These are phyloP conservation scores for Fusarium buxicola DNA, from an alignment of 2,329 filamentous ascomycete species.

Conservation along the genomic window DNA sequence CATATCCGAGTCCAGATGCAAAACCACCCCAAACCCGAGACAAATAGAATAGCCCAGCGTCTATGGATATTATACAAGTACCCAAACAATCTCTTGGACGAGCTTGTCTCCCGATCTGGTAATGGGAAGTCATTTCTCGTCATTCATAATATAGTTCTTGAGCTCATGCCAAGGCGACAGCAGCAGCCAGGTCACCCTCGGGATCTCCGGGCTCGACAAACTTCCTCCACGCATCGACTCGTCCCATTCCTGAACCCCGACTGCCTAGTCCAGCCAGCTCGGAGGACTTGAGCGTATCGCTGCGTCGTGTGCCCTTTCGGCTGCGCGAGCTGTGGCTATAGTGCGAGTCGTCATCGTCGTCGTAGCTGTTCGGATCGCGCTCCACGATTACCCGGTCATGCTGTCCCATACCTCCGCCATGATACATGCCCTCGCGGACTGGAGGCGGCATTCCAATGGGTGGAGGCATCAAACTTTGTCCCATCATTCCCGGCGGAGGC, in stretches of 20 bases:
- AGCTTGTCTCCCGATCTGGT: not conserved
- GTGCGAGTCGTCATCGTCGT: constrained; percentile 48
- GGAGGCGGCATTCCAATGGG: constrained; percentile 52
- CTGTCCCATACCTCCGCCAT: constrained; percentile 23
- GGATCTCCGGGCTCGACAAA: constrained; percentile 60
- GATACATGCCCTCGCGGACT: constrained; percentile 35
- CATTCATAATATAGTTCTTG: constrained; percentile 12
- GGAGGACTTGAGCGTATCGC: constrained; percentile 53
- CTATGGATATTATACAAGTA: constrained; percentile 19
- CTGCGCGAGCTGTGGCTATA: constrained; percentile 46
- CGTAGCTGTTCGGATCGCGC: constrained; percentile 47
- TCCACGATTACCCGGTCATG: constrained; percentile 47
- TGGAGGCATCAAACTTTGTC: constrained; percentile 43
- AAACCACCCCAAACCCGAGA: constrained; percentile 6
- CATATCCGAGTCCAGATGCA: constrained; percentile 16
- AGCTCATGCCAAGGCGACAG: constrained; percentile 15
- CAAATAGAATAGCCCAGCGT: constrained; percentile 12
- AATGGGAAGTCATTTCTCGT: constrained; percentile 24
- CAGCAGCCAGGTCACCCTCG: constrained; percentile 47
- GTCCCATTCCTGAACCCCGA: constrained; percentile 58
- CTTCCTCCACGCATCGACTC: constrained; percentile 62
- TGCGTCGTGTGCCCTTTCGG: constrained; percentile 44
- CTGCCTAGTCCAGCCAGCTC: constrained; percentile 61
- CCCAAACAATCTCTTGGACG: constrained; percentile 19
- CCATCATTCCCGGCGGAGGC: constrained; percentile 36